Base-by-base conservation (phyloP, 2,329 filamentous ascomycete genomes). In the Penicillium sp. region DNA sequence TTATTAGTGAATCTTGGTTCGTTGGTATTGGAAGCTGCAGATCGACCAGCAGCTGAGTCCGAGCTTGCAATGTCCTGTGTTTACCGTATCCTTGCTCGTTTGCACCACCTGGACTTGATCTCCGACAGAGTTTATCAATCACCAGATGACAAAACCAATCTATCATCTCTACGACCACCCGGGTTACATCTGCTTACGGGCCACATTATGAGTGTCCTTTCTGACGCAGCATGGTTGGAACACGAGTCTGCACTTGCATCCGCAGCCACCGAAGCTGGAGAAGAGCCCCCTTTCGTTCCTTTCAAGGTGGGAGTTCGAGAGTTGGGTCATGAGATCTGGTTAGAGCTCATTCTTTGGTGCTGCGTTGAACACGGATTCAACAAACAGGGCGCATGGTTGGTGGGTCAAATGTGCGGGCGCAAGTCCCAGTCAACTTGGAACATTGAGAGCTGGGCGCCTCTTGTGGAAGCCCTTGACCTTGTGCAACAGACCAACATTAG, bases 291-390 rank as follows among this genome's bases (percentile, higher is more conserved):
- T 3, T 75, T 69, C 55, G 61, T 74, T 39, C 70, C 70, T 24
- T 74, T 77, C 54, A 76, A 74, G 45, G 72, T 77, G 44, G 73
- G 70, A 39, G 70, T 78, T 27, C 71, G 74, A 43, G 74, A 79
- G 53, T 70, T 81, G 22, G 78, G 76, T 2, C 75, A 74, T 16
- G 77, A 79, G 56, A 71, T 80, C 13, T 82, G 79, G 79, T 62
- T 82, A 13, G 79, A 82, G 55, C 73, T 81, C 35, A 72, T 81
- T 52, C 73, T 82, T 19, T 81, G 79, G 79, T 80, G 75, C 56
- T 81, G 79, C 64, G 74, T 81, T 35, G 79, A 81, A 62, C 74
- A 75, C 56, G 77, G 77, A 7, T 75, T 74, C 60, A 65, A 72
- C 19, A 70, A 64, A 29, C 76, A 78, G 58, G 79, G 76, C 21